phyloP scores from a whole-genome alignment of 2,329 filamentous ascomycete species.

The Cladophialophora psammophila region DNA sequence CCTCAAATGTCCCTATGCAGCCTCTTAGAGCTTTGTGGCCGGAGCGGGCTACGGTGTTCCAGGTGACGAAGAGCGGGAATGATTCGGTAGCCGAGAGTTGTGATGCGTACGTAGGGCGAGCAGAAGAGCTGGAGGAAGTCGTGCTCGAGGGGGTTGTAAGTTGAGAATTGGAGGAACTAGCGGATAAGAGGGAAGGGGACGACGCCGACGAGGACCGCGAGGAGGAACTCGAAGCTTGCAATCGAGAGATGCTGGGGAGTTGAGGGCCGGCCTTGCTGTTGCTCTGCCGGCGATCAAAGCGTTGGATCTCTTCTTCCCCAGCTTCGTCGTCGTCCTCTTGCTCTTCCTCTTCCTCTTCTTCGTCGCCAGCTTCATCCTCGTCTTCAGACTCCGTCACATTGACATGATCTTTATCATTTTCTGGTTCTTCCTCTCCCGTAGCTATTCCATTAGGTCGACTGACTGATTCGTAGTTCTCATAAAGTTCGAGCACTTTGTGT shows the following conservation, averaged over 20 bases:
- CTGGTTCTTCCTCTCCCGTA: slow-evolving; percentile 19
- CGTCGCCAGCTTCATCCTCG: slow-evolving; percentile 23
- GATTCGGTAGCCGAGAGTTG: slow-evolving; percentile 50
- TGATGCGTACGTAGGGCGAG: slow-evolving; percentile 50
- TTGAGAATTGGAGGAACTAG: slow-evolving; percentile 55
- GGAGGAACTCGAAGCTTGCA: slow-evolving; percentile 38
- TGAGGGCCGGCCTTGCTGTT: slow-evolving; percentile 33
- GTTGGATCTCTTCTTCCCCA: slow-evolving; percentile 28
- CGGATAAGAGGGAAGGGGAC: slow-evolving; percentile 50
- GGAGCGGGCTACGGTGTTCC: slow-evolving; percentile 75
- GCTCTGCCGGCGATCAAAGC: slow-evolving; percentile 31
- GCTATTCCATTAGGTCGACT: slow-evolving; percentile 22
- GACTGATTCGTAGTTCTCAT: slow-evolving; percentile 58
- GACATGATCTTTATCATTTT: slow-evolving; percentile 28
- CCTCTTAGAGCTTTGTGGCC: slow-evolving; percentile 77
- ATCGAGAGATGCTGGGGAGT: slow-evolving; percentile 42
- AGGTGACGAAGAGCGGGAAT: slow-evolving; percentile 90
- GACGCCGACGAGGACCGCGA: slow-evolving; percentile 48
- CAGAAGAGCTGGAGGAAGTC: slow-evolving; percentile 56
- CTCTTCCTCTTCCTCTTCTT: slow-evolving; percentile 46
- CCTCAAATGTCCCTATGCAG: slow-evolving; percentile 94
- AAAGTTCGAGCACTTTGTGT: slow-evolving; percentile 73
- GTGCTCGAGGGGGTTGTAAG: slow-evolving; percentile 54
- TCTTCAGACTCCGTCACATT: slow-evolving; percentile 16
- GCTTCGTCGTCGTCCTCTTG: slow-evolving; percentile 41